Conservation (phyloP, 192 early-diverging fungal genomes). For the Pilaira anomala region DNA sequence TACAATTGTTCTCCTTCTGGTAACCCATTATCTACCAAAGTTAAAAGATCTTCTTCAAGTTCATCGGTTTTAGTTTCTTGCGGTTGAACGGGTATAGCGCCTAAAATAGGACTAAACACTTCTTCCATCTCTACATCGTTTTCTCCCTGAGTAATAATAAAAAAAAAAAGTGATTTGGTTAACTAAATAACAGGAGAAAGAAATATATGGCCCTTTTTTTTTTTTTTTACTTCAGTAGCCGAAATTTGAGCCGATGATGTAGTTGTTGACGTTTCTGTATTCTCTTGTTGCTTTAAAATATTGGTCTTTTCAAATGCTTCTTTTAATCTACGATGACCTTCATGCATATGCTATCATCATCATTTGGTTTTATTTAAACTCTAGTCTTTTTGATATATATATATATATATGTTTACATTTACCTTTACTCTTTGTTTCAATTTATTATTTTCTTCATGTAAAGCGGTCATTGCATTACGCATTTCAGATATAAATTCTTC, state of each 20-base stretch:
- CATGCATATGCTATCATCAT: constrained; percentile 18
- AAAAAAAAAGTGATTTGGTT: not conserved
- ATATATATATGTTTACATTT: not conserved
- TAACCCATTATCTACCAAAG: too few species aligned
- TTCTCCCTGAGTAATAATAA: not conserved
- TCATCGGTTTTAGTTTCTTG: not conserved
- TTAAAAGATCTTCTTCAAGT: not conserved
- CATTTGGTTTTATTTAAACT: not conserved
- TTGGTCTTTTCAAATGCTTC: constrained; percentile 28
- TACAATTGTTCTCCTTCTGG: too few species aligned
- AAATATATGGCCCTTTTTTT: not conserved
- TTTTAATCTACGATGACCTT: constrained; percentile 15
- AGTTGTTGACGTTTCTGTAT: not conserved
- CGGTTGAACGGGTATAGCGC: not conserved
- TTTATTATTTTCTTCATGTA: constrained; percentile 26
- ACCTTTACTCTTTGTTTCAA: constrained; percentile 20
- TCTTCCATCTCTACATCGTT: constrained; percentile 3
- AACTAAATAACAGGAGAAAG: too few species aligned
- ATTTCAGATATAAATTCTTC: constrained; percentile 30
- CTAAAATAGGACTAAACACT: constrained; percentile 6
- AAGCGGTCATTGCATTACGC: constrained; percentile 11
- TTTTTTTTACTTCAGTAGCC: not conserved
- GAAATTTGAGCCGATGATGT: not conserved
- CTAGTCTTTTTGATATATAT: not conserved
- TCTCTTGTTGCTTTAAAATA: too few species aligned